Evolutionary conservation across 768 basidiomycete genomes (phyloP), one percentile per base, ranked within the genome.

Genomic region (Psilocybe cubensis): DNA sequence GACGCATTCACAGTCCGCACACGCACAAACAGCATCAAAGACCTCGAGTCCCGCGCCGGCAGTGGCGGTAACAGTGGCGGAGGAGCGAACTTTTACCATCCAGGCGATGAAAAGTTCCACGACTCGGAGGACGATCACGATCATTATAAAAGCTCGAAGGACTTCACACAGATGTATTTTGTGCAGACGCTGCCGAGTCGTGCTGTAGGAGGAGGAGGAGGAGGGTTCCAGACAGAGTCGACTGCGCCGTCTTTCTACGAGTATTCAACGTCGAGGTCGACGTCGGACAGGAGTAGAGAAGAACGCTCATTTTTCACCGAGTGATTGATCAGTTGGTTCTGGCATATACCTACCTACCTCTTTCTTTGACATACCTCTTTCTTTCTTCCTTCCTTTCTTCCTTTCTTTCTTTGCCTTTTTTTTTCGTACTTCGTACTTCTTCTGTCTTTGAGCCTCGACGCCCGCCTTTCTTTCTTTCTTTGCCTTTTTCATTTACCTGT

Each of bases 1-100:
- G 77, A 74, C 43, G 64, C 75, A 21, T 80, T 80, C 63, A 66
- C 72, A 3, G 70, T 74, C 55, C 53, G 47, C 20, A 31, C 61
- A 46, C 52, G 38, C 25, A 46, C 29, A 18, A 29, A 35, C 33
- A 28, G 17, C 21, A 8, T 45, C 52, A 50, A 50, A 20, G 50
- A 56, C 28, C 18, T 51, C 42, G 44, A 56, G 25, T 46, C 53
- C 35, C n/a, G n/a, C n/a, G n/a, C n/a, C n/a, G n/a, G n/a, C n/a
- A n/a, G n/a, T n/a, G n/a, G n/a, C n/a, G n/a, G n/a, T n/a, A n/a
- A n/a, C n/a, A n/a, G n/a, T n/a, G n/a, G n/a, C n/a, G n/a, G n/a
- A n/a, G n/a, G n/a, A n/a, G n/a, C n/a, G n/a, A n/a, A n/a, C n/a
- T n/a, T n/a, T n/a, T n/a, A 31, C 45, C 33, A 55, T 38, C 29